These are phyloP conservation scores for Camellia lanceoleosa DNA, from an alignment of 148 eudicot genomes.

Conservation along the genomic window DNA sequence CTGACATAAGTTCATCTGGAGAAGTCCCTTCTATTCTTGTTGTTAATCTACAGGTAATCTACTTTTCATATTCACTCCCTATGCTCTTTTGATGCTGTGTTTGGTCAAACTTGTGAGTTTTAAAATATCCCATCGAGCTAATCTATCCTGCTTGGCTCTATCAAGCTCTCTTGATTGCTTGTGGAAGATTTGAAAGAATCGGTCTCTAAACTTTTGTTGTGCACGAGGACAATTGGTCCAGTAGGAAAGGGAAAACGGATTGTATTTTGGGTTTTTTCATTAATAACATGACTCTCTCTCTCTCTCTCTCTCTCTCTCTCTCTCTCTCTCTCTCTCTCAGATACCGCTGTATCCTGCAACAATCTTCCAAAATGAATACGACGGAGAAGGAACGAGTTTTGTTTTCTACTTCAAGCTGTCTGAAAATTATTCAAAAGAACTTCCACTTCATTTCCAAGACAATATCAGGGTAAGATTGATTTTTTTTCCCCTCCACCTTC, in stretches of 20 bases:
- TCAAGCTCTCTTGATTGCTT: neutral
- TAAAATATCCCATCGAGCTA: neutral
- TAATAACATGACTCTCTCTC: neutral
- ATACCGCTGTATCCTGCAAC: slow-evolving; percentile 83
- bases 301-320: slow-evolving; percentile 9
- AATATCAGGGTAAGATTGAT: slow-evolving; percentile 62
- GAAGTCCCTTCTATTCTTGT: slow-evolving; percentile 77
- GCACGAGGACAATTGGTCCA: neutral
- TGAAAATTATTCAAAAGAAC: slow-evolving; percentile 63
- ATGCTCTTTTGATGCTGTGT: neutral
- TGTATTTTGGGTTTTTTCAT: neutral
- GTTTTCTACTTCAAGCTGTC: slow-evolving; percentile 82
- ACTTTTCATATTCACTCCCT: neutral
- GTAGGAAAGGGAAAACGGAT: neutral
- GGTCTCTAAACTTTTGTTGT: neutral
- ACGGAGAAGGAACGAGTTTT: slow-evolving; percentile 84
- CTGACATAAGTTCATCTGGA: slow-evolving; percentile 47
- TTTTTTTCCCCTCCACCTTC: neutral
- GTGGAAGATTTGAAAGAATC: neutral
- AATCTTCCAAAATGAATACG: slow-evolving; percentile 69
- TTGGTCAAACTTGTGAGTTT: neutral
- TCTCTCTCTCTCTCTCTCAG: slow-evolving; percentile 27
- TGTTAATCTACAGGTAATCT: slow-evolving; percentile 79
- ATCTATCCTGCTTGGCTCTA: neutral
- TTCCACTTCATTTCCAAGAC: slow-evolving; percentile 77